Evolutionary conservation across 257 asterid genomes (phyloP), one percentile per base, ranked within the genome.

Genomic region (Nicotiana sylvestris): DNA sequence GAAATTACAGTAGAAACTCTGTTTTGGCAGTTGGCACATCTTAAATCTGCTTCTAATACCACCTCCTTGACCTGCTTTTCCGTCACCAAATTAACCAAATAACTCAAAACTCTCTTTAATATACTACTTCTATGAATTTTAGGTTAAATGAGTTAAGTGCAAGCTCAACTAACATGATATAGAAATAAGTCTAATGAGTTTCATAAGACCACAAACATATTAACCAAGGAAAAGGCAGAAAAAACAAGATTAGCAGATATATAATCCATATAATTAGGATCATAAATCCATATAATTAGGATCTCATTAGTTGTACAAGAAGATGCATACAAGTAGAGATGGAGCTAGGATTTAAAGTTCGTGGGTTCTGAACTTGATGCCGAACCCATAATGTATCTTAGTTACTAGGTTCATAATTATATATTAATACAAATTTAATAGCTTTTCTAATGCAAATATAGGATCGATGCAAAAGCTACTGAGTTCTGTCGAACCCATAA

Each of bases 31-130:
- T 82, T 66, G n/a, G 13, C 76, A 77, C 89, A 87, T 33, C 81
- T 18, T 15, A 87, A 76, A 80, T 87, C 88, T 64, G 89, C 88
- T 79, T 82, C 77, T 80, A 87, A 16, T 21, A 80, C 68, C 66
- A 83, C 83, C 69, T 87, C 86, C 61, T 81, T 65, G 12, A 33
- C 58, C 89, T 82, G 85, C 84, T 51, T 32, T 74, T 61, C 27
- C 27, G 9, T 16, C 74, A 69, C 70, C 61, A 9, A 62, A 70
- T 13, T 8, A 53, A 72, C 13, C 13, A 72, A 46, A 12, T n/a
- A 72, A 72, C 61, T 72, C 79, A 72, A 39, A 70, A 16, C 58
- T 37, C 27, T 68, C 27, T 68, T 4, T 68, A 68, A 37, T 9
- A 37, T 9, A 0, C 30, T 37, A 68, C 33, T 68, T 62, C 6